phyloP scores from a whole-genome alignment of 164 flowering plant species.

The Kingdonia uniflora region DNA sequence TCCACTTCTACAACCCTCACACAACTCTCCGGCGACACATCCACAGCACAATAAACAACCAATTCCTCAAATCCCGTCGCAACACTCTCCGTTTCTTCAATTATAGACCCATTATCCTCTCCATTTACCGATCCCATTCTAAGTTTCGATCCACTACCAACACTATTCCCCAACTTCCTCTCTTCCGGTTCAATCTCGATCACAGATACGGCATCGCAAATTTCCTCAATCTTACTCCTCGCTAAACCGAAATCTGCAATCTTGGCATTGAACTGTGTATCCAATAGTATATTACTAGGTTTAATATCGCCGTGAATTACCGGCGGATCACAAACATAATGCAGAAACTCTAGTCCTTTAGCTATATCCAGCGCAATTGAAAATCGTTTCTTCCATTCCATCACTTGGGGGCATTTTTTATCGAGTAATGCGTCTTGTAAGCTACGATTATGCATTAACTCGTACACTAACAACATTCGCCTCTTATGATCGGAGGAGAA shows the following conservation, averaged over 20 bases:
- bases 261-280: constrained; percentile 52
- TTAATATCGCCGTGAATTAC: constrained; percentile 90
- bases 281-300: constrained; percentile 78
- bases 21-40: constrained; percentile 42
- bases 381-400: constrained; percentile 53
- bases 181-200: constrained; percentile 12
- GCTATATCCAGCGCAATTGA: constrained; percentile 41
- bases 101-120: constrained; percentile 54
- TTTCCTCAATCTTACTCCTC: constrained; percentile 34
- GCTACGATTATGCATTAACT: constrained; percentile 72
- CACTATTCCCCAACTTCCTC: constrained; percentile 6
- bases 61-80: constrained; percentile 45
- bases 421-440: constrained; percentile 73
- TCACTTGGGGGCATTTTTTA: constrained; percentile 49
- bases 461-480: constrained; percentile 52
- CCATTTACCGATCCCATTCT: constrained; percentile 10
- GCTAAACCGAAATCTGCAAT: constrained; percentile 88
- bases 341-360: constrained; percentile 53
- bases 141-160: constrained; percentile 13
- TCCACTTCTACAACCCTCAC: constrained; percentile 30
- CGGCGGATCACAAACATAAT: constrained; percentile 50
- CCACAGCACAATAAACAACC: constrained; percentile 26
- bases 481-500: constrained; percentile 34
- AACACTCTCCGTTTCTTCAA: constrained; percentile 71
- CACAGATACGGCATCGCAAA: constrained; percentile 1